Conservation (phyloP, 768 basidiomycete genomes). For the Amanita rubescens region DNA sequence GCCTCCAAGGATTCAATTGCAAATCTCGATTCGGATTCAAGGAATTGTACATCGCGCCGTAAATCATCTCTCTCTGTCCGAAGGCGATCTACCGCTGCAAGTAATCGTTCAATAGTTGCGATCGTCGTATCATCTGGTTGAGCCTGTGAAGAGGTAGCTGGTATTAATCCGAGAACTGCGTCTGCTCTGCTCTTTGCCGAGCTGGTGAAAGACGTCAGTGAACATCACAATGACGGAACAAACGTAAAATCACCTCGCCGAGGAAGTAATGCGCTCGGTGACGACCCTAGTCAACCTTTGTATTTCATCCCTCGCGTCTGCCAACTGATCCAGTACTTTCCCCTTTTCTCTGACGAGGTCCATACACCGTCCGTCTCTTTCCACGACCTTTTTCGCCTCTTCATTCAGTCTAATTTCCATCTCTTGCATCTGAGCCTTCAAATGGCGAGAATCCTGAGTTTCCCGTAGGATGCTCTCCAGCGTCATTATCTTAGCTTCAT, state of each 20-base stretch:
- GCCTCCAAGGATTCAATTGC: constrained; percentile 51
- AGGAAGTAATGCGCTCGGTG: constrained; percentile 15
- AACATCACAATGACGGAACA: background rate
- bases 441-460: constrained; percentile 27
- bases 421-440: constrained; percentile 32
- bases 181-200: background rate
- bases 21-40: constrained; percentile 60
- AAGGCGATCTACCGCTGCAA: constrained; percentile 58
- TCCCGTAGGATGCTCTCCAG: constrained; percentile 44
- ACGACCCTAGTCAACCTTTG: constrained; percentile 17
- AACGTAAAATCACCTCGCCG: background rate
- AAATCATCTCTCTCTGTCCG: constrained; percentile 60
- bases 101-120: constrained; percentile 44
- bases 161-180: background rate
- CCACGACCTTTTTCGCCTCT: constrained; percentile 32
- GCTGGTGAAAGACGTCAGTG: background rate
- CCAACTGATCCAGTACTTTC: constrained; percentile 35
- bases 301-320: constrained; percentile 29
- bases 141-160: background rate
- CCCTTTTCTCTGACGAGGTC: constrained; percentile 52
- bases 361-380: constrained; percentile 34
- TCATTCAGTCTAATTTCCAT: constrained; percentile 32
- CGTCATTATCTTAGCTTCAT: constrained; percentile 56
- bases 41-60: constrained; percentile 57
- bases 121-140: constrained; percentile 25